These are phyloP conservation scores for Echeveria elegans DNA, from an alignment of 164 flowering plant species.

Conservation along the genomic window DNA sequence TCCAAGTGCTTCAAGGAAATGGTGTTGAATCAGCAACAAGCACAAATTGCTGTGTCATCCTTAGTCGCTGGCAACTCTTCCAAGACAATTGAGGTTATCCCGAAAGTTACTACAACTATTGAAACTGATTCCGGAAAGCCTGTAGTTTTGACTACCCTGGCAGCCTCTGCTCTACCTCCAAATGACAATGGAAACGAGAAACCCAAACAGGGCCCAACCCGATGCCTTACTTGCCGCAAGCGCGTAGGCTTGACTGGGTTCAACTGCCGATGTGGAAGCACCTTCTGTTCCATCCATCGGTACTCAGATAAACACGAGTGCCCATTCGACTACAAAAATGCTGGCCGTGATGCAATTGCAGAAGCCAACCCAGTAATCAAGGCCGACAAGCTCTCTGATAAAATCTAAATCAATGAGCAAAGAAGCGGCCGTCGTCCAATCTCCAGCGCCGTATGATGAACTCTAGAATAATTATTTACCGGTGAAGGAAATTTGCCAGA, in stretches of 20 bases:
- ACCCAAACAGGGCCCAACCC: slow-evolving; percentile 19
- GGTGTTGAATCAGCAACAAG: slow-evolving; percentile 25
- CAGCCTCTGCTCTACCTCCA: slow-evolving; percentile 8
- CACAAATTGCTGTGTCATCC: slow-evolving; percentile 28
- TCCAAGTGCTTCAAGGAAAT: slow-evolving; percentile 38
- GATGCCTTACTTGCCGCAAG: slow-evolving; percentile 22
- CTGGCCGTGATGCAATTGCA: slow-evolving; percentile 22
- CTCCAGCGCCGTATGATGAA: background rate
- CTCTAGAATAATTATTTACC: background rate
- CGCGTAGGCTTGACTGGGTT: background rate
- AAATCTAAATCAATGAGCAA: slow-evolving; percentile 13
- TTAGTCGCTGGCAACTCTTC: slow-evolving; percentile 12
- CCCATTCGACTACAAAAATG: slow-evolving; percentile 19
- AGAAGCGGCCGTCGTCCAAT: background rate
- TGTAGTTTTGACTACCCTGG: background rate
- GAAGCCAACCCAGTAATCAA: slow-evolving; percentile 25
- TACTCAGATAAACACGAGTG: slow-evolving; percentile 26
- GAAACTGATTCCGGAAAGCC: slow-evolving; percentile 7
- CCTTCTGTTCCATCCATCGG: slow-evolving; percentile 16
- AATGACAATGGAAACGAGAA: slow-evolving; percentile 10
- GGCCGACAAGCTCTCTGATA: slow-evolving; percentile 15
- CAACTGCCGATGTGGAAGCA: background rate
- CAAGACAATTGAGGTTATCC: slow-evolving; percentile 1
- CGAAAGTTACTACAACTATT: background rate
- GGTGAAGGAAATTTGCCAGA: background rate